Conservation (phyloP, 495 filamentous ascomycete genomes). For the Diplogelasinospora grovesii region DNA sequence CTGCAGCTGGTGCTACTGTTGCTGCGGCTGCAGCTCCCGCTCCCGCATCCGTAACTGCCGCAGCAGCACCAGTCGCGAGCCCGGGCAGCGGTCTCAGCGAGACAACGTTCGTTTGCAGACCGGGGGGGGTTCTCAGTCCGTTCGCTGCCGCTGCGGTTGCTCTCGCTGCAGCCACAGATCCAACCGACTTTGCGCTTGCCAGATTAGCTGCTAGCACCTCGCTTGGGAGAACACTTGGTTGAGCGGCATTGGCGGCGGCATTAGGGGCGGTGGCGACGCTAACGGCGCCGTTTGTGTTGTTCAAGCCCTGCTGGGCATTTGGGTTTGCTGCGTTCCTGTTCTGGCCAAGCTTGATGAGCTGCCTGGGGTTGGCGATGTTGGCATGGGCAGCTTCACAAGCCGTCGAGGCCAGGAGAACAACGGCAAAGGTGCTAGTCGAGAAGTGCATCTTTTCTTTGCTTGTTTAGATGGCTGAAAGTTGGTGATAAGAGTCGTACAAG, state of each 20-base stretch:
- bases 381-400: conserved; percentile 15
- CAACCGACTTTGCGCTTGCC: no score
- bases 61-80: conserved; percentile 5
- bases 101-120: conserved; percentile 11
- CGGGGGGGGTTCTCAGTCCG: conserved; percentile 16
- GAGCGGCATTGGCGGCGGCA: no score
- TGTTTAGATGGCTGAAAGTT: background rate
- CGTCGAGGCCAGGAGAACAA: conserved; percentile 19
- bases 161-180: conserved; percentile 10
- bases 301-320: no score
- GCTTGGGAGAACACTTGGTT: conserved; percentile 8
- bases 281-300: no score
- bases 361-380: background rate
- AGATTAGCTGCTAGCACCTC: no score
- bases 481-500: background rate
- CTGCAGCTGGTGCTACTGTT: background rate
- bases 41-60: conserved; percentile 1
- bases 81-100: conserved; percentile 16
- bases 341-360: conserved; percentile 1
- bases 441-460: conserved; percentile 18
- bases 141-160: conserved; percentile 9
- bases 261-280: conserved; percentile 3
- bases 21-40: background rate
- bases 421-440: conserved; percentile 16
- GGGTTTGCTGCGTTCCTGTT: no score